These are phyloP conservation scores for Ogataea henricii DNA, from an alignment of 805 yeast species.

Conservation along the genomic window DNA sequence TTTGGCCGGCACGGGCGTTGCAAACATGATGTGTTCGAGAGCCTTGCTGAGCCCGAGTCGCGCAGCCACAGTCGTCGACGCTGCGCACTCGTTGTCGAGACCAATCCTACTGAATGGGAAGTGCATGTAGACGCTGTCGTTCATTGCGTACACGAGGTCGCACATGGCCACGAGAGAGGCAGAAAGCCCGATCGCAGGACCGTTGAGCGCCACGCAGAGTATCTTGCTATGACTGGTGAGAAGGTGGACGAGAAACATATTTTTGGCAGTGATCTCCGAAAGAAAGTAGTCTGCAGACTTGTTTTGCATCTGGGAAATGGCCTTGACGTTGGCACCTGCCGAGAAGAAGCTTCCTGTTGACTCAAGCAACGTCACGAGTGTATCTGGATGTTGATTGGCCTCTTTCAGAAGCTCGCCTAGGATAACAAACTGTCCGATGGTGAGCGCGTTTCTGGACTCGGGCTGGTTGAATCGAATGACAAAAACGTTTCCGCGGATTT, in stretches of 20 bases:
- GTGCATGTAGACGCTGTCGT: slow-evolving; percentile 57
- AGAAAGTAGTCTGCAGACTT: slow-evolving; percentile 24
- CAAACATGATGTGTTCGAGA: slow-evolving; percentile 69
- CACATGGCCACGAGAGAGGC: slow-evolving; percentile 74
- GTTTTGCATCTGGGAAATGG: slow-evolving; percentile 32
- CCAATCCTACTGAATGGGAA: slow-evolving; percentile 84
- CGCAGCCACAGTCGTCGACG: slow-evolving; percentile 64
- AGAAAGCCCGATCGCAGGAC: slow-evolving; percentile 82
- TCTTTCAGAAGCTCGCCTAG: slow-evolving; percentile 59
- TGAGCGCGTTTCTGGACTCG: slow-evolving; percentile 62
- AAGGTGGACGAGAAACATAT: slow-evolving; percentile 65
- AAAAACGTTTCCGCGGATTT: slow-evolving; percentile 26
- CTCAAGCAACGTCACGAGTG: slow-evolving; percentile 65
- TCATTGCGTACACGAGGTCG: slow-evolving; percentile 73
- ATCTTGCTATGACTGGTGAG: slow-evolving; percentile 72
- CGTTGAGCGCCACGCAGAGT: slow-evolving; percentile 74
- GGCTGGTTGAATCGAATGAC: slow-evolving; percentile 71
- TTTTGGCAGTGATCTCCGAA: slow-evolving; percentile 53
- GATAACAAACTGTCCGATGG: slow-evolving; percentile 61
- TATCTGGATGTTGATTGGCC: slow-evolving; percentile 63
- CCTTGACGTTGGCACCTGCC: slow-evolving; percentile 77
- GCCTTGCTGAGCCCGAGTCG: slow-evolving; percentile 75
- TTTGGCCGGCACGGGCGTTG: slow-evolving; percentile 63
- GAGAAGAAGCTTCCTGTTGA: slow-evolving; percentile 76
- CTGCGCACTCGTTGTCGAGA: slow-evolving; percentile 79